phyloP scores from a whole-genome alignment of 148 eudicot species.

The Heliamphora exappendiculata region DNA sequence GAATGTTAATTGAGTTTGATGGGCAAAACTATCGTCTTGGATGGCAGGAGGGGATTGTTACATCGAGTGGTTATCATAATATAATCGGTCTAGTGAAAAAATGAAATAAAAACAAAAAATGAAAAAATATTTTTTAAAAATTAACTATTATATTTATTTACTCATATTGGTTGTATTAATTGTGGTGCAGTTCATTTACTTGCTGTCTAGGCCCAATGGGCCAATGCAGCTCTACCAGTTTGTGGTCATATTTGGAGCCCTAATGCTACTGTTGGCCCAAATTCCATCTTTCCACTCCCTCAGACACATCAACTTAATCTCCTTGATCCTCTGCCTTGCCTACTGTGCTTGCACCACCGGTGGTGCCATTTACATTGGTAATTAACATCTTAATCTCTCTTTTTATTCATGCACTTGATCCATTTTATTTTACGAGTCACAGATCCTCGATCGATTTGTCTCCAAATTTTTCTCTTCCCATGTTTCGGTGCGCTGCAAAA shows the following conservation, averaged over 20 bases:
- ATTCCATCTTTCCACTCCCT: slow-evolving; percentile 60
- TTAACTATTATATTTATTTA: background rate
- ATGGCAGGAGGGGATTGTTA: too few species aligned
- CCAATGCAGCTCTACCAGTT: slow-evolving; percentile 41
- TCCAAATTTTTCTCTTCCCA: too few species aligned
- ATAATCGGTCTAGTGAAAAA: too few species aligned
- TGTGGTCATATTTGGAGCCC: slow-evolving; percentile 33
- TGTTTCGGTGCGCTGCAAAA: too few species aligned
- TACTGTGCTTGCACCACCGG: slow-evolving; percentile 63
- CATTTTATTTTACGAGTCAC: too few species aligned
- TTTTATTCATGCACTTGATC: too few species aligned
- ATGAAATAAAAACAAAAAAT: too few species aligned
- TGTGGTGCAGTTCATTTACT: slow-evolving; percentile 38
- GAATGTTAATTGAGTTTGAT: too few species aligned
- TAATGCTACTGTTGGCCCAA: slow-evolving; percentile 43
- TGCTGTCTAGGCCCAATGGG: slow-evolving; percentile 37
- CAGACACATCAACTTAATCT: slow-evolving; percentile 52
- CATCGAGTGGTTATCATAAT: too few species aligned
- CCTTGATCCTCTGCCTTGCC: slow-evolving; percentile 42
- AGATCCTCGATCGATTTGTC: too few species aligned
- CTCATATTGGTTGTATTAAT: background rate
- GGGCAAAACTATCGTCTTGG: too few species aligned
- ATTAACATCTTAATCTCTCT: too few species aligned
- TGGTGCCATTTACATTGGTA: slow-evolving; percentile 71
- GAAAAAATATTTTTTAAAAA: background rate